These are phyloP conservation scores for Cladosporium sp. DNA, from an alignment of 2,329 filamentous ascomycete genomes.

Conservation along the genomic window DNA sequence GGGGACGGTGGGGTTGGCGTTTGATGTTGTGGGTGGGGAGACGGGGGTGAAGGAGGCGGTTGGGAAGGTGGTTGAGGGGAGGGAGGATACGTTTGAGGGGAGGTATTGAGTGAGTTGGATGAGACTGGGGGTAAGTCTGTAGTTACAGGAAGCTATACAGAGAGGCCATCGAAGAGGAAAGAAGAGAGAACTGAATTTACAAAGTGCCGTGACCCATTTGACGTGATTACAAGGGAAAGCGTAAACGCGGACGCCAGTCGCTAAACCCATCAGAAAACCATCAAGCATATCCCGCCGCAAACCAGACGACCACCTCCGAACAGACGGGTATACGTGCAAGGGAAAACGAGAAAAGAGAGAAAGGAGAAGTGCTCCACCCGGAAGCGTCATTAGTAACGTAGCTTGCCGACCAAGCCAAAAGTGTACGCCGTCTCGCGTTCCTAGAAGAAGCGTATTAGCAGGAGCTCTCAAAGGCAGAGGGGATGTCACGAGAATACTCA, in stretches of 20 bases:
- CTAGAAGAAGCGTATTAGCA: constrained; percentile 23
- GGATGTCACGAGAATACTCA: constrained; percentile 19
- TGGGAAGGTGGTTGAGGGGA: constrained; percentile 32
- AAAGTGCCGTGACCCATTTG: neutral
- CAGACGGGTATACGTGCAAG: neutral
- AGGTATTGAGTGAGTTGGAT: constrained; percentile 18
- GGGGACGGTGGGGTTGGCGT: constrained; percentile 40
- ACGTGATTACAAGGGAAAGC: neutral
- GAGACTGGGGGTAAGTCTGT: neutral
- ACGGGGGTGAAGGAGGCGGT: constrained; percentile 36
- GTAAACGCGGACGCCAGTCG: neutral
- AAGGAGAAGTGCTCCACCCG: neutral
- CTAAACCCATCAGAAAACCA: neutral
- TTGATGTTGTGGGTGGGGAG: constrained; percentile 40
- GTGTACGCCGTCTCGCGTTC: constrained; percentile 46
- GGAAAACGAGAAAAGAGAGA: neutral
- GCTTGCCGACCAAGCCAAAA: constrained; percentile 44
- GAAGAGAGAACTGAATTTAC: too few species aligned
- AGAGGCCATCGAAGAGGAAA: too few species aligned
- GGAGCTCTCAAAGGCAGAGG: neutral
- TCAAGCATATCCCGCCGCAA: neutral
- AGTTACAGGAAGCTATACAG: too few species aligned
- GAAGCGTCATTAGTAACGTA: constrained; percentile 36
- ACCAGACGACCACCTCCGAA: neutral
- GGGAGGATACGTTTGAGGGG: constrained; percentile 31